Conservation (phyloP, 2,329 filamentous ascomycete genomes). For the Scedosporium minutisporum region DNA sequence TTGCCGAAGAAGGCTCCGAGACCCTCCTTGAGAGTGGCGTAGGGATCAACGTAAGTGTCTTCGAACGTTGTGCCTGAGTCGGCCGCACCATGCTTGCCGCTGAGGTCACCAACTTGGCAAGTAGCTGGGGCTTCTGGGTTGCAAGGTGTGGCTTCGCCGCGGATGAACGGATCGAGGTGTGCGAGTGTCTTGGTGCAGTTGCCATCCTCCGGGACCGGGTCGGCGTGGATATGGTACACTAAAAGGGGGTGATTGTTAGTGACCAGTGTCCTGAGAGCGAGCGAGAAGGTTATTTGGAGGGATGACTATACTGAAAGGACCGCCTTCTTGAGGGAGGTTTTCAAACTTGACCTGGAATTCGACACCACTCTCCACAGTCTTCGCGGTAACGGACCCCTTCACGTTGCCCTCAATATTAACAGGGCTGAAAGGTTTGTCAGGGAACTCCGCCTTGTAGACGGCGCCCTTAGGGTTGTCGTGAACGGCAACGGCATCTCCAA, state of each 20-base stretch:
- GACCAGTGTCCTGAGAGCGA: not conserved
- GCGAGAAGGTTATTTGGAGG: not conserved
- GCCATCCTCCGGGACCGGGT: constrained; percentile 52
- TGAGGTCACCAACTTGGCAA: constrained; percentile 69
- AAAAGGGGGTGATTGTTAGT: constrained; percentile 10
- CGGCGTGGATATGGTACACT: constrained; percentile 67
- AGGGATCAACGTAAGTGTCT: constrained; percentile 45
- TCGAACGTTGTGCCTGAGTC: constrained; percentile 34
- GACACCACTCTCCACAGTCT: constrained; percentile 43
- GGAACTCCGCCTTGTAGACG: constrained; percentile 47
- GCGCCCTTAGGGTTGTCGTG: constrained; percentile 45
- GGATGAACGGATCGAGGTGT: constrained; percentile 63
- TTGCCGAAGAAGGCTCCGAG: constrained; percentile 53
- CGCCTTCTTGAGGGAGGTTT: constrained; percentile 46
- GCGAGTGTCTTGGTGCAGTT: constrained; percentile 61
- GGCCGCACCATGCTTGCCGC: constrained; percentile 62
- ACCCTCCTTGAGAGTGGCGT: constrained; percentile 41
- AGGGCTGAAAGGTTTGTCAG: constrained; percentile 41
- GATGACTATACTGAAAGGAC: constrained; percentile 43
- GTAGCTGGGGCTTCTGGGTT: constrained; percentile 44
- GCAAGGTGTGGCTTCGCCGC: constrained; percentile 54
- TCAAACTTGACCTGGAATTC: constrained; percentile 44
- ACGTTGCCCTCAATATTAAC: constrained; percentile 42
- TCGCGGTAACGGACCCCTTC: constrained; percentile 40
- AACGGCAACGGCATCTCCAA: constrained; percentile 41